These are phyloP conservation scores for Pholiota microspora DNA, from an alignment of 768 basidiomycete species.

Conservation along the genomic window DNA sequence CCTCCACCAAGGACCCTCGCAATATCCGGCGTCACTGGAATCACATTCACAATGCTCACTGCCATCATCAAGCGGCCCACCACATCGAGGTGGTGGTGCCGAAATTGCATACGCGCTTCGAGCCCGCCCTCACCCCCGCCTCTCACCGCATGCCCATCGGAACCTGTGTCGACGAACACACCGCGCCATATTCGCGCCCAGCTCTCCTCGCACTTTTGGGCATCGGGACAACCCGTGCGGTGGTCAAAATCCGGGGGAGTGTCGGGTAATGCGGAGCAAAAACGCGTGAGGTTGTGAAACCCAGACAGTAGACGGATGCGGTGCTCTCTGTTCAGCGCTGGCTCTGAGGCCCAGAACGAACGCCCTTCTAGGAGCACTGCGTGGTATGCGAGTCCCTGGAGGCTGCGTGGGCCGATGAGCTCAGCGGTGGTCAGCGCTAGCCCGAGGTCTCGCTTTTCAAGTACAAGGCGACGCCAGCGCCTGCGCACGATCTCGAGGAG, in stretches of 20 bases:
- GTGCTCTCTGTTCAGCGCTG: constrained; percentile 44
- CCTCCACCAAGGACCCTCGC: not conserved
- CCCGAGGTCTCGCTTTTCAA: constrained; percentile 39
- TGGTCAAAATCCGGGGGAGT: constrained; percentile 43
- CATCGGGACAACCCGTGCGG: constrained; percentile 36
- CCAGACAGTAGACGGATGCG: constrained; percentile 52
- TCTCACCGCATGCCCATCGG: constrained; percentile 3
- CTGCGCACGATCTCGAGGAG: constrained; percentile 39
- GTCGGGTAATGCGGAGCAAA: constrained; percentile 41
- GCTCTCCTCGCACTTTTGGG: constrained; percentile 41
- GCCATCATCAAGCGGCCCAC: constrained; percentile 44
- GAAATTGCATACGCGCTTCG: not conserved
- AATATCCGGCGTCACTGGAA: constrained; percentile 29
- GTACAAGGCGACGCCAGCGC: constrained; percentile 48
- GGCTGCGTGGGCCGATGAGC: constrained; percentile 43
- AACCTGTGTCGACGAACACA: constrained; percentile 13
- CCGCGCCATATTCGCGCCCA: constrained; percentile 46
- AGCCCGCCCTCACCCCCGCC: not conserved
- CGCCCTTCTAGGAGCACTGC: constrained; percentile 51
- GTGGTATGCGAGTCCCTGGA: constrained; percentile 51
- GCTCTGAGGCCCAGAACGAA: constrained; percentile 45
- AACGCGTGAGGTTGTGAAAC: constrained; percentile 44
- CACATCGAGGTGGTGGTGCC: constrained; percentile 29
- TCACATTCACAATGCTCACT: constrained; percentile 44
- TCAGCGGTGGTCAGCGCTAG: constrained; percentile 43